Evolutionary conservation across 805 yeast species (phyloP).

Genomic region (Nakazawaea siamensis): DNA sequence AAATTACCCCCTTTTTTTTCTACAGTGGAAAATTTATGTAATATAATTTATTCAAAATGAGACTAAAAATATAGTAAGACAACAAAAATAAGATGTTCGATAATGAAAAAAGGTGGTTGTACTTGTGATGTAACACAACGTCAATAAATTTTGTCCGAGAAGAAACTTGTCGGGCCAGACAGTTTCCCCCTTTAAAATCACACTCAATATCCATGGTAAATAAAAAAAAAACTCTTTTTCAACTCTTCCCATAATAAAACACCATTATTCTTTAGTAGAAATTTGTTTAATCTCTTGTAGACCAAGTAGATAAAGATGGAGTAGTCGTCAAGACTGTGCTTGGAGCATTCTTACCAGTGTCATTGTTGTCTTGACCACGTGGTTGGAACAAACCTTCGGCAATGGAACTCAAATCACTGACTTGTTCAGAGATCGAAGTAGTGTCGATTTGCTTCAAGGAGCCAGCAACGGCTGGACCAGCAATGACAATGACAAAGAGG

Average conservation of each 20-base stretch:
- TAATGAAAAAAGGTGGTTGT: background rate
- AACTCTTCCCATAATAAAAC: no score
- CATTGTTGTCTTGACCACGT: constrained; percentile 71
- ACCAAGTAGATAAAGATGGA: constrained; percentile 33
- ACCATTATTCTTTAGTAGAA: no score
- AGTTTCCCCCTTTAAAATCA: no score
- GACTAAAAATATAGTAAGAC: background rate
- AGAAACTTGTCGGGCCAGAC: no score
- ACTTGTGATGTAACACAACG: background rate
- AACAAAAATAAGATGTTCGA: background rate
- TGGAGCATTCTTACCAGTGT: constrained; percentile 55
- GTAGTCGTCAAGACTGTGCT: constrained; percentile 34
- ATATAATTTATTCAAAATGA: background rate
- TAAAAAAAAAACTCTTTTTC: no score
- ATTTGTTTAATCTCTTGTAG: constrained; percentile 41
- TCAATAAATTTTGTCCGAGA: no score
- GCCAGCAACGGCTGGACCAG: constrained; percentile 86
- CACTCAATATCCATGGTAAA: no score
- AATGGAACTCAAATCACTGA: constrained; percentile 19
- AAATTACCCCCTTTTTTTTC: background rate
- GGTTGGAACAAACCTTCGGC: constrained; percentile 81
- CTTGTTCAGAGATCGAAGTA: constrained; percentile 15
- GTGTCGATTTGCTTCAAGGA: constrained; percentile 32
- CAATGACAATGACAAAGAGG: constrained; percentile 67
- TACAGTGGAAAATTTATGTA: no score